Evolutionary conservation across 2,329 filamentous ascomycete genomes (phyloP), one percentile per base, ranked within the genome.

Genomic region (Ophiostoma angusticollis): DNA sequence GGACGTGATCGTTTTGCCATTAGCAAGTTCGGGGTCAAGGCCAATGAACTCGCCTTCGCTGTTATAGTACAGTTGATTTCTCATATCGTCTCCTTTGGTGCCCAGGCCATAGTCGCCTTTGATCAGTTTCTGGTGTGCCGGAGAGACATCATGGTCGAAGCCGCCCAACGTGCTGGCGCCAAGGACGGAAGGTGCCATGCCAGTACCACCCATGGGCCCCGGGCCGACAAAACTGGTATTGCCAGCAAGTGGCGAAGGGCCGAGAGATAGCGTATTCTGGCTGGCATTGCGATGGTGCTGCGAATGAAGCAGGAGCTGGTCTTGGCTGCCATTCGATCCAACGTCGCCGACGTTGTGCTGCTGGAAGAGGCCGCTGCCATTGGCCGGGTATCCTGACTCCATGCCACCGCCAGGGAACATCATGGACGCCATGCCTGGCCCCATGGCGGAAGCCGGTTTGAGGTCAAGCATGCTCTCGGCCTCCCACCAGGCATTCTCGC

Each of bases 401-500:
- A 87, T 72, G 43, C 72, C 72, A n/a, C n/a, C n/a, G 31, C 63
- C 69, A 21, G 68, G 67, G 21, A 60, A 52, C 43, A 58, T 53
- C 41, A 59, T 53, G 35, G 56, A 54, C 35, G 53, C 47, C 52
- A 57, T 52, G 40, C 48, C 39, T 18, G 40, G 45, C 6, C 45
- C 50, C 23, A 53, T 48, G 31, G 58, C 58, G 29, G 49, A 49
- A 22, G 76, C 65, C 1, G 79, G 75, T 59, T 91, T 89, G 51
- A 93, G 68, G 53, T 98, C 91, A 21, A 96, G 77, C 82, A 95
- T 93, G 45, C 75, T 84, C 62, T 98, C 91, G 5, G 87, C 89
- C 59, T 96, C 89, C 89, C 89, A 96, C 89, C 91, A 98, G 2
- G 87, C 83, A 41, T 67, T 72, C 59, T 98, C 91, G 35, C 89